These are phyloP conservation scores for Coemansia sp. DNA, from an alignment of 192 early-diverging fungal species.

Conservation along the genomic window DNA sequence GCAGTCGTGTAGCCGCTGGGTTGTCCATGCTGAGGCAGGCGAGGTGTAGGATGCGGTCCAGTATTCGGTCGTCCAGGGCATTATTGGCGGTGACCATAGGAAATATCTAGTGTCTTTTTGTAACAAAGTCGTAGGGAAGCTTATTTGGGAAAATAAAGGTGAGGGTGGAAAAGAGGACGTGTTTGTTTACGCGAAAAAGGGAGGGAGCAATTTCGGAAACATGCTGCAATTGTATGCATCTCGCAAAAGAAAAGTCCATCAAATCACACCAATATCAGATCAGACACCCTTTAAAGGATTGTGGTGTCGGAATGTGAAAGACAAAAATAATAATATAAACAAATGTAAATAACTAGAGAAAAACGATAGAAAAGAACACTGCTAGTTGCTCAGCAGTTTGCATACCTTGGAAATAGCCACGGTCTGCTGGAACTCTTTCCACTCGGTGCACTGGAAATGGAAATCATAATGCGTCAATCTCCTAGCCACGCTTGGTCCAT, in stretches of 20 bases:
- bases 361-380: not conserved
- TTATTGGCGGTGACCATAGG: not conserved
- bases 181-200: too few species aligned
- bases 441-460: constrained; percentile 15
- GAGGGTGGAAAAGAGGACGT: not conserved
- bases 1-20: constrained; percentile 14
- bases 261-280: too few species aligned
- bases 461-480: constrained; percentile 22
- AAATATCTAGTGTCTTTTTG: not conserved
- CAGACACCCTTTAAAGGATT: too few species aligned
- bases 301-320: too few species aligned
- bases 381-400: not conserved
- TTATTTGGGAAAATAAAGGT: not conserved
- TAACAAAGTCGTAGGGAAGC: too few species aligned
- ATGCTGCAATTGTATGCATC: too few species aligned
- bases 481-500: not conserved
- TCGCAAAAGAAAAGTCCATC: too few species aligned
- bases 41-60: constrained; percentile 17
- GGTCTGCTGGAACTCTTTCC: constrained; percentile 20
- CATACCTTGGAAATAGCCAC: constrained; percentile 5
- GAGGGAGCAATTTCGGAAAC: too few species aligned
- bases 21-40: not conserved
- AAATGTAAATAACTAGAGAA: not conserved
- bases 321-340: not conserved
- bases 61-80: constrained; percentile 17